These are phyloP conservation scores for Wallemia mellicola DNA, from an alignment of 1,284 basidiomycete species.

Conservation along the genomic window DNA sequence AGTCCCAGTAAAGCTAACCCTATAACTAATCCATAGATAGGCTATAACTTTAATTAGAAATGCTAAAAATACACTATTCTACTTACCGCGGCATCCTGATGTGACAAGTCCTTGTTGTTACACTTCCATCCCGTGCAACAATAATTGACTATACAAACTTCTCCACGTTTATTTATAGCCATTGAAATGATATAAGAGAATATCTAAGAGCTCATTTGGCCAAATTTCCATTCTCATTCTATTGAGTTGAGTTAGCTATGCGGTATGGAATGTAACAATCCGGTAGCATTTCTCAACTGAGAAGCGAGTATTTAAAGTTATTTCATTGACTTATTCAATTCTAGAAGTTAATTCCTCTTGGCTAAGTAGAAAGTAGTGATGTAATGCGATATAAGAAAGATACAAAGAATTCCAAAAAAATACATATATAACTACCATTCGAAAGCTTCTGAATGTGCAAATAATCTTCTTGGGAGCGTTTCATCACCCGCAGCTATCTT, in stretches of 20 bases:
- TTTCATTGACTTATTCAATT: background rate
- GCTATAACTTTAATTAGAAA: background rate
- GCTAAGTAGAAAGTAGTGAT: background rate
- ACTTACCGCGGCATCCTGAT: background rate
- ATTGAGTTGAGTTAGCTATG: no score
- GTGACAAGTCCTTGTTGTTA: background rate
- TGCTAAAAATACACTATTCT: background rate
- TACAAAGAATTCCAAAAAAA: background rate
- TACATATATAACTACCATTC: background rate
- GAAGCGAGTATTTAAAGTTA: no score
- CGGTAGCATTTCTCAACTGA: no score
- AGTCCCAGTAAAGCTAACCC: background rate
- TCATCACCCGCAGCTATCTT: background rate
- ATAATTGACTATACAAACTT: background rate
- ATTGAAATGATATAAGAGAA: background rate
- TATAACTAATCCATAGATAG: background rate
- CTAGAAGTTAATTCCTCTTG: background rate
- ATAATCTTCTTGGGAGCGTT: background rate
- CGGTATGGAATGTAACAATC: no score
- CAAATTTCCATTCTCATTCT: background rate
- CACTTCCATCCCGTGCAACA: background rate
- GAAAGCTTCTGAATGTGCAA: background rate
- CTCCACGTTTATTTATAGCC: background rate
- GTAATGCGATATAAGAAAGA: background rate
- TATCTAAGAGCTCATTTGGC: background rate